A percentile compares a stretch with the other conserved stretches of the same genome.
Evolutionary conservation across 768 basidiomycete species (phyloP).

Genomic region (Polyporus arcularius): DNA sequence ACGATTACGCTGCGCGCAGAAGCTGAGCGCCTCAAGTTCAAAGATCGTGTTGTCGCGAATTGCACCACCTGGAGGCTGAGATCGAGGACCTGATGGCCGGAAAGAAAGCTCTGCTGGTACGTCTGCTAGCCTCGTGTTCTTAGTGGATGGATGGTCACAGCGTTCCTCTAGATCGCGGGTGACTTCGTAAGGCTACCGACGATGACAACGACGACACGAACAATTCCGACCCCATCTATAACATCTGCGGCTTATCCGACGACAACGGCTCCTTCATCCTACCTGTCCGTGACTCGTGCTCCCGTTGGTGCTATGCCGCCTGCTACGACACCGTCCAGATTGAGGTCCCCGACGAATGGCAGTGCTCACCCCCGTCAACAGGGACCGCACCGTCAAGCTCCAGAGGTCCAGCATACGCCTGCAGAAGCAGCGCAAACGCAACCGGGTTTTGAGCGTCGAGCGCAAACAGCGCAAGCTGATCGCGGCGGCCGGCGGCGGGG

Average conservation of each 20-base stretch:
- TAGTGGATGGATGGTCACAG: too few species aligned
- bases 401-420: conserved; percentile 43
- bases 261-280: conserved; percentile 85
- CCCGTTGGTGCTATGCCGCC: conserved; percentile 80
- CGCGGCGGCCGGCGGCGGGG: conserved; percentile 36
- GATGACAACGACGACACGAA: conserved; percentile 19
- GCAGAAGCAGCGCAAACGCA: conserved; percentile 35
- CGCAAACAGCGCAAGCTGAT: conserved; percentile 37
- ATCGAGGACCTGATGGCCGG: too few species aligned
- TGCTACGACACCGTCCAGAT: conserved; percentile 68
- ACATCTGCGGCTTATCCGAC: conserved; percentile 71
- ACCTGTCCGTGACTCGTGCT: conserved; percentile 70
- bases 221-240: conserved; percentile 55
- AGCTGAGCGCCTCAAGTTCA: too few species aligned
- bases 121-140: too few species aligned
- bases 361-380: conserved; percentile 59
- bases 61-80: too few species aligned
- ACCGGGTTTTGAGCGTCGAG: conserved; percentile 37
- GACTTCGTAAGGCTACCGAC: background rate
- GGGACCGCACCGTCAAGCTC: conserved; percentile 46
- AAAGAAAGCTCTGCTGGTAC: too few species aligned
- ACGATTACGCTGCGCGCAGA: too few species aligned
- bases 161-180: too few species aligned
- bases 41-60: too few species aligned
- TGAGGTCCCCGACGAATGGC: conserved; percentile 72